Percentiles rank a stretch among this genome's conserved stretches.
Evolutionary conservation across 805 yeast species (phyloP).

Genomic region (Saturnispora mendoncae): DNA sequence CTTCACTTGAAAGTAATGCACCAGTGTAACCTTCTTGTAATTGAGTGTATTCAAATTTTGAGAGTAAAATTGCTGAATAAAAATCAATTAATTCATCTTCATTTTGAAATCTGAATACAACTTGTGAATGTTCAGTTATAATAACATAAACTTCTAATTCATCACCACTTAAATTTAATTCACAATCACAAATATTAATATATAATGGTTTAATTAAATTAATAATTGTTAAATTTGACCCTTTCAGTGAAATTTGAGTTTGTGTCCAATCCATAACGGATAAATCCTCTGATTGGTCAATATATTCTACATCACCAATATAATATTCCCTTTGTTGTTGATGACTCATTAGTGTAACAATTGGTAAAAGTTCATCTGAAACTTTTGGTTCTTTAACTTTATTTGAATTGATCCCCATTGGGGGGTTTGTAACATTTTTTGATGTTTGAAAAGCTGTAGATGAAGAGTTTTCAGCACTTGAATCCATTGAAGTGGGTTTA

Average conservation of each 20-base stretch:
- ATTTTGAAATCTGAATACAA: slow-evolving; percentile 21
- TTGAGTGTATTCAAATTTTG: slow-evolving; percentile 49
- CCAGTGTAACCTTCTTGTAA: slow-evolving; percentile 60
- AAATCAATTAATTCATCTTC: slow-evolving; percentile 24
- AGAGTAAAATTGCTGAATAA: slow-evolving; percentile 40
- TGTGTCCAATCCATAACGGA: slow-evolving; percentile 17
- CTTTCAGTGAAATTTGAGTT: slow-evolving; percentile 31
- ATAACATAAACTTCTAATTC: slow-evolving; percentile 14
- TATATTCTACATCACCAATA: slow-evolving; percentile 8
- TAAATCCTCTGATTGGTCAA: slow-evolving; percentile 6
- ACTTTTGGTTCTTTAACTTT: not conserved
- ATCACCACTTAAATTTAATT: slow-evolving; percentile 17
- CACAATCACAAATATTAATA: slow-evolving; percentile 43
- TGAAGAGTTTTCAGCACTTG: no score
- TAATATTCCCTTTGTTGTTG: slow-evolving; percentile 59
- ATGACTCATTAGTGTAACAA: slow-evolving; percentile 59
- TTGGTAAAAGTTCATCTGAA: slow-evolving; percentile 61
- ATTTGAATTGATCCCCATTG: not conserved
- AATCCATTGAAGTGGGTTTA: no score
- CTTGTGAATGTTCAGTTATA: slow-evolving; percentile 21
- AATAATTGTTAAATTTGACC: slow-evolving; percentile 46
- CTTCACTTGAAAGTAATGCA: slow-evolving; percentile 50
- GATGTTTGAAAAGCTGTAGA: not conserved
- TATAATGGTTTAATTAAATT: slow-evolving; percentile 35
- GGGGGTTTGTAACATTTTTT: not conserved